Base-by-base conservation (phyloP, 139 green algal species). In the Chlamydomonas applanata region DNA sequence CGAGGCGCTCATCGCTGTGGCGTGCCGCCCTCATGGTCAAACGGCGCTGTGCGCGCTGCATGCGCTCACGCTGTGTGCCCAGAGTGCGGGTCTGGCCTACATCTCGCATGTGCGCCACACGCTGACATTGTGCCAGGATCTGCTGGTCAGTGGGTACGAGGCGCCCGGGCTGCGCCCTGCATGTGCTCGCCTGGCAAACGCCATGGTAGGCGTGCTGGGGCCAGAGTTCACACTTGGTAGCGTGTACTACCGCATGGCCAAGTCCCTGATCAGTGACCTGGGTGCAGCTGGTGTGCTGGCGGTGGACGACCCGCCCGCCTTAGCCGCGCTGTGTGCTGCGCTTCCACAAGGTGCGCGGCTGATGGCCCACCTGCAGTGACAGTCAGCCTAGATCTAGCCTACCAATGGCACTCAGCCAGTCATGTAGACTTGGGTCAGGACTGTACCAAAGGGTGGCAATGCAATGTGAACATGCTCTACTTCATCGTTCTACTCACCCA, bases 111-210 rank as follows among this genome's bases (percentile, higher is more conserved):
- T 91, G 24, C 71, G 76, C 61, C 74, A 62, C 9, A 90, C 84
- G 17, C 78, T 98, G 67, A 80, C 79, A 32, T 71, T 97, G 57
- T 79, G 68, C 0, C 79, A 90, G 74, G 80, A 93, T n/a, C 66
- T 90, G 45, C 66, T 90, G 78, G 80, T 88, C 63, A 27, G 78
- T 62, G 79, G 71, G 20, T 81, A 79, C 27, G 82, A 86, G 4
- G 65, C 71, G 19, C 78, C 86, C 1, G 84, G 85, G 34, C 75
- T 97, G 49, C 83, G 86, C 16, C 81, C 90, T 9, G 82, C 78
- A 0, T 81, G 87, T n/a, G 94, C 90, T 0, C 90, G 91, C 27
- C 75, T 98, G 33, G 93, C 91, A 57, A 98, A 98, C 68, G 89
- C 94, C 14, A 81, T 93, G 44, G 91, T 98, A 22, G 92, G 87